Base-by-base conservation (phyloP, 768 basidiomycete genomes). In the Candolleomyces efflorescens region DNA sequence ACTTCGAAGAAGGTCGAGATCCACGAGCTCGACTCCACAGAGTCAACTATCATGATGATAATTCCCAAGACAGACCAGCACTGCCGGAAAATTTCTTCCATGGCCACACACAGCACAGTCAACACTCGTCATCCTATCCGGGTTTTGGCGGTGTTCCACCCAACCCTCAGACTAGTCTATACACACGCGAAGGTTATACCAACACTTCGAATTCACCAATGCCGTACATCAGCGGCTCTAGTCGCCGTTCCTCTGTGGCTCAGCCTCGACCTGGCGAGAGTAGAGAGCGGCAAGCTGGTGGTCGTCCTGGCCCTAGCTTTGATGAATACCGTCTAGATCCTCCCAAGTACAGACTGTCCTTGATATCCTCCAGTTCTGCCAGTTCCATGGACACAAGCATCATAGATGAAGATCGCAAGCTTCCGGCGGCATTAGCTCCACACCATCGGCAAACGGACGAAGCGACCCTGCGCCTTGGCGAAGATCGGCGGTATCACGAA, bases 1-100 rank as follows among this genome's bases (percentile, higher is more conserved):
- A 59, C 17, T 53, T 54, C 41, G 58, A 59, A 3, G 49, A 38
- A 15, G 17, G 20, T 7, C 56, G 18, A 17, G 58, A 59, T 15
- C 5, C 15, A 13, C 22, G 43, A 6, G 54, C 47, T 24, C 51
- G 48, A 27, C 46, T 54, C 6, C 58, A 50, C 7, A 59, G 38
- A 13, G 39, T 39, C 17, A 37, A 43, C 12, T 54, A 54, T 37
- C n/a, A 20, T 32, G 32, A 11, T 5, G 32, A 32, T 32, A 32
- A 11, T 32, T 32, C 5, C 32, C 32, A 11, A 32, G 32, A 32
- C 7, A 32, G 32, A 32, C 32, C 5, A 32, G 5, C 7, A 5
- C 7, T 5, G 32, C 24, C 15, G 32, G 43, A 27, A 13, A 50
- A n/a, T 9, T 26, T 36, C 15, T 36, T 23, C 49, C 13, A 15